Evolutionary conservation across 148 eudicot species (phyloP).

Genomic region (Vaccinium macrocarpon): DNA sequence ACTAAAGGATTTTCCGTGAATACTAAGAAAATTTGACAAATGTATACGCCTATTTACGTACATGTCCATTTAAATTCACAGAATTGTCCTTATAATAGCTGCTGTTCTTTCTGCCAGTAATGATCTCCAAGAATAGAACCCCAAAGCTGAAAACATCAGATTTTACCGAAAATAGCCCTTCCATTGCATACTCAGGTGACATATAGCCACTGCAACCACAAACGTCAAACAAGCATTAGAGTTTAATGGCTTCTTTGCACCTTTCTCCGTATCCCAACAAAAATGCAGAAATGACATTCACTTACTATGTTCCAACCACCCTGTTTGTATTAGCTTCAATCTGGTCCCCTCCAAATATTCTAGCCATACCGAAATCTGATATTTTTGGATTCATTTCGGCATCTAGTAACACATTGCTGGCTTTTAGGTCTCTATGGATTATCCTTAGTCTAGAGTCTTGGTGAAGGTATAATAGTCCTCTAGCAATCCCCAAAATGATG

Average conservation of each 20-base stretch:
- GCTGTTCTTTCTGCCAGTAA: slow-evolving; percentile 48
- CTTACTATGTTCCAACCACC: slow-evolving; percentile 6
- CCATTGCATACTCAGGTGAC: slow-evolving; percentile 63
- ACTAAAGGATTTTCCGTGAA: not conserved
- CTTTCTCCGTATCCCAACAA: slow-evolving; percentile 32
- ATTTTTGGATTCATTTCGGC: slow-evolving; percentile 8
- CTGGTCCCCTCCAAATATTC: not conserved
- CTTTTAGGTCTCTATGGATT: slow-evolving; percentile 3
- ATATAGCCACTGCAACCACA: slow-evolving; percentile 49
- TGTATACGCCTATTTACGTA: slow-evolving; percentile 26
- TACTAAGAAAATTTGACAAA: not conserved
- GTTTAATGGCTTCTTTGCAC: not conserved
- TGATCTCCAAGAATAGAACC: slow-evolving; percentile 46
- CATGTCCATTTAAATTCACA: slow-evolving; percentile 54
- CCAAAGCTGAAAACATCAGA: slow-evolving; percentile 65
- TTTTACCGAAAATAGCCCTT: slow-evolving; percentile 47
- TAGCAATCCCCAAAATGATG: not conserved
- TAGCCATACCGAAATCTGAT: slow-evolving; percentile 1
- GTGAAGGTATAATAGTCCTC: slow-evolving; percentile 6
- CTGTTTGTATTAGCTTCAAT: not conserved
- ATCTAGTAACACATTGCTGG: not conserved
- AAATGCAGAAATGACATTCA: not conserved
- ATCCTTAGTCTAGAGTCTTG: slow-evolving; percentile 1
- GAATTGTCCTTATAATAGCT: slow-evolving; percentile 36
- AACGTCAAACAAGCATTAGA: slow-evolving; percentile 18